Evolutionary conservation across 2,329 filamentous ascomycete genomes (phyloP), one percentile per base, ranked within the genome.

Genomic region (Bipolaris gigantea): DNA sequence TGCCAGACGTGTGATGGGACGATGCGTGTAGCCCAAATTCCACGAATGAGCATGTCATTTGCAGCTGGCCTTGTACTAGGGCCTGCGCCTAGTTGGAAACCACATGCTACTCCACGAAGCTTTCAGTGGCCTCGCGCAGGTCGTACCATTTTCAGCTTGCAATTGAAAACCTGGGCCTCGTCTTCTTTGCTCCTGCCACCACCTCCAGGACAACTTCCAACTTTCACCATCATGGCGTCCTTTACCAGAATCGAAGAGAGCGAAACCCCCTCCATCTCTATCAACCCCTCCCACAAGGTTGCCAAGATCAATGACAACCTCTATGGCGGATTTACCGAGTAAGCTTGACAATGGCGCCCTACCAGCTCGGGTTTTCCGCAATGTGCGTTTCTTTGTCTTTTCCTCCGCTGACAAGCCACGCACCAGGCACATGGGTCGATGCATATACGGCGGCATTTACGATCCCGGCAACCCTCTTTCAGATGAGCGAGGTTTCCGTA

Each of bases 301-400:
- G 87, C 87, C 54, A 86, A 86, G 70, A 90, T 94, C 67, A 86
- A 92, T 67, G 84, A 89, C 56, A 90, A 90, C 69, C 90, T 89
- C 65, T 94, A 93, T 80, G 87, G 88, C 51, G 90, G 89, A 10
- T 94, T 94, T 75, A 90, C 87, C 55, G 90, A 94, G 89, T 90
- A 77, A 75, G 84, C 35, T 42, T 16, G 73, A 39, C 13, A 46
- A 53, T 36, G 30, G 30, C 36, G 18, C 13, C 30, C 40, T 32
- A 25, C 19, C 34, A 21, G 21, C 38, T 47, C 16, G 40, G 49
- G 50, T 25, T 34, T 39, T 15, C 16, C 30, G 11, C 34, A n/a
- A 18, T 23, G 21, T 53, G 30, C 43, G 43, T 52, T 32, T 33
- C 43, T 42, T 39, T 51, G 27, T 38, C 39, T 44, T 36, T 35